phyloP scores from a whole-genome alignment of 2,329 filamentous ascomycete genomes.

The Curvularia sp. region DNA sequence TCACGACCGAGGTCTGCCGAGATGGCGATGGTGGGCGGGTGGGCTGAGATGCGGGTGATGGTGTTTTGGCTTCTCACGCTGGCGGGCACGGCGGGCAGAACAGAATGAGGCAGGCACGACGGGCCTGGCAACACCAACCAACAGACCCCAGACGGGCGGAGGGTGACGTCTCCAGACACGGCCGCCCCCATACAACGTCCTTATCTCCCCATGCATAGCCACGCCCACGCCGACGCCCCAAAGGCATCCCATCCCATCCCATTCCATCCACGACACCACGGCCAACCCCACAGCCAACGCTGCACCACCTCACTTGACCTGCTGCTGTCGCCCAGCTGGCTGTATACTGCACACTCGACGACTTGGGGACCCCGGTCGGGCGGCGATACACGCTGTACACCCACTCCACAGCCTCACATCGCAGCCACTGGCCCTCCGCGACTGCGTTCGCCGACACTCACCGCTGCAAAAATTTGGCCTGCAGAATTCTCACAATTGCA shows the following conservation, averaged over 20 bases:
- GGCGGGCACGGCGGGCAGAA: no score
- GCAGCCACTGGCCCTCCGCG: slow-evolving; percentile 22
- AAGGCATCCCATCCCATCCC: background rate
- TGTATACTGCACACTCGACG: background rate
- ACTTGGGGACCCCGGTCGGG: slow-evolving; percentile 20
- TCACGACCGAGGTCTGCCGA: slow-evolving; percentile 4
- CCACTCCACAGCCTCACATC: slow-evolving; percentile 27
- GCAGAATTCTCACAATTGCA: slow-evolving; percentile 27
- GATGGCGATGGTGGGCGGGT: background rate
- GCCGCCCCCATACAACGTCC: slow-evolving; percentile 12
- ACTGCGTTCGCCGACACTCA: slow-evolving; percentile 31
- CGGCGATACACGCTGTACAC: slow-evolving; percentile 21
- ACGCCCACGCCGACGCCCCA: slow-evolving; percentile 5
- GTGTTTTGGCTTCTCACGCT: background rate
- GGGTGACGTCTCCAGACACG: slow-evolving; percentile 17
- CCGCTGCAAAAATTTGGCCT: slow-evolving; percentile 32
- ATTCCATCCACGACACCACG: slow-evolving; percentile 1
- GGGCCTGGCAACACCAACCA: slow-evolving; percentile 10
- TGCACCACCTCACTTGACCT: slow-evolving; percentile 21
- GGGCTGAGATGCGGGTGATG: slow-evolving; percentile 2
- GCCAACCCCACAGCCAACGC: slow-evolving; percentile 16
- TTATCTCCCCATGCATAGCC: slow-evolving; percentile 18
- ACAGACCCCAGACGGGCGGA: slow-evolving; percentile 16
- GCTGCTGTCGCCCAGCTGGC: slow-evolving; percentile 19
- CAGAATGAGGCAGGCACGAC: slow-evolving; percentile 6